Evolutionary conservation across 2,329 filamentous ascomycete genomes (phyloP), one percentile per base, ranked within the genome.

Genomic region (Paecilomyces sp.): DNA sequence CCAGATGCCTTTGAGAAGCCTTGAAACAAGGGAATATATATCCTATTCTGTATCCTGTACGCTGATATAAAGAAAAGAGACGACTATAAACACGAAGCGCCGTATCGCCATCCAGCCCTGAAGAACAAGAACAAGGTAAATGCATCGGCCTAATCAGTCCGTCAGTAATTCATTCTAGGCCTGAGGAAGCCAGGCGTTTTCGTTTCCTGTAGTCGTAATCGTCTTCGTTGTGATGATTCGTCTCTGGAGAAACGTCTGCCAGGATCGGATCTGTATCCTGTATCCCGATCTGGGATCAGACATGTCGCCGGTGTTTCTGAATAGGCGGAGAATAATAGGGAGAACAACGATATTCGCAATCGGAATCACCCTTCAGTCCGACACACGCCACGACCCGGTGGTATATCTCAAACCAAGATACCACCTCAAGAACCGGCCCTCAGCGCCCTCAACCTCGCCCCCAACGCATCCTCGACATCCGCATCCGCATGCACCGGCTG

Each of bases 401-500:
- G 25, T 28, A 28, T 28, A 28, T 28, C 25, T 28, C 25, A 28
- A 28, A 28, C 6, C 25, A 28, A 22, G 25, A 28, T 28, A 28
- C 6, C 25, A 28, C 25, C 25, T 28, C 25, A 75, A 61, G 67
- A 72, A 31, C 69, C 73, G 57, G 75, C 74, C 59, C 76, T 67
- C 55, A 78, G 65, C 56, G 76, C 76, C 61, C 74, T 68, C 61
- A 78, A 61, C 60, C 76, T 70, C 18, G 74, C 75, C 34, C 72
- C 75, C 55, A 78, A 61, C 2, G 74, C 76, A 68, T 78, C 76
- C 65, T 77, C 76, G 3, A 73, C 66, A 28, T 76, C 73, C 6
- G 71, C 64, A 61, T 77, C 72, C 34, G 70, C 70, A 58, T 70
- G 68, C 31, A 72, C 70, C 56, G 71, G 36, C 41, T 47, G 8